Evolutionary conservation across 139 green algal species (phyloP).

Genomic region (Haematococcus sp.): DNA sequence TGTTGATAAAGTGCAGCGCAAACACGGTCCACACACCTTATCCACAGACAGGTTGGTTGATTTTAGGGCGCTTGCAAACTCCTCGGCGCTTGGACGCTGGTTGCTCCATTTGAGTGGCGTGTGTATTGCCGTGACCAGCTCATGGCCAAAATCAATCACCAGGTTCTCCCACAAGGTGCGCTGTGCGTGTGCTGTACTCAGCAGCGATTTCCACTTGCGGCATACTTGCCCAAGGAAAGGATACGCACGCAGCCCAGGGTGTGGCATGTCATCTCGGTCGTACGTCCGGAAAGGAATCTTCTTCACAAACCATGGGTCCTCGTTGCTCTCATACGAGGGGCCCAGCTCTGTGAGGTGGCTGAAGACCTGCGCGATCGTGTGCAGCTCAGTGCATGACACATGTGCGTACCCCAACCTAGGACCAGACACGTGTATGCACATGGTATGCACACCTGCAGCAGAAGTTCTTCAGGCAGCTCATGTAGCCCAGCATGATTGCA

Average conservation of each 20-base stretch:
- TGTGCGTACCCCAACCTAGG: too few species aligned
- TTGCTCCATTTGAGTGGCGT: constrained; percentile 54
- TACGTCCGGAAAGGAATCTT: constrained; percentile 15
- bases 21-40: constrained; percentile 28
- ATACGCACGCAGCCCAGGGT: constrained; percentile 55
- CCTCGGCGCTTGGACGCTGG: constrained; percentile 40
- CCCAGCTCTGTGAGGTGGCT: constrained; percentile 14
- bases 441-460: too few species aligned
- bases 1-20: too few species aligned
- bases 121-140: constrained; percentile 65
- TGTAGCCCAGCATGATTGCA: too few species aligned
- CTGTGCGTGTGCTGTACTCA: constrained; percentile 18
- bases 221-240: constrained; percentile 66
- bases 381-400: too few species aligned
- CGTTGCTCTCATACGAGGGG: constrained; percentile 8
- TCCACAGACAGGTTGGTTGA: neutral
- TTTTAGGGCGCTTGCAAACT: constrained; percentile 37
- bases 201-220: constrained; percentile 43
- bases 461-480: too few species aligned
- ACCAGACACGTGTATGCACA: too few species aligned
- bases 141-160: constrained; percentile 60
- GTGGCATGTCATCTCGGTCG: constrained; percentile 33
- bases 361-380: constrained; percentile 9
- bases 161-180: constrained; percentile 38
- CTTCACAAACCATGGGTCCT: constrained; percentile 16